Conservation (phyloP, 345 rosid species). For the Eucalyptus guilfoylei region DNA sequence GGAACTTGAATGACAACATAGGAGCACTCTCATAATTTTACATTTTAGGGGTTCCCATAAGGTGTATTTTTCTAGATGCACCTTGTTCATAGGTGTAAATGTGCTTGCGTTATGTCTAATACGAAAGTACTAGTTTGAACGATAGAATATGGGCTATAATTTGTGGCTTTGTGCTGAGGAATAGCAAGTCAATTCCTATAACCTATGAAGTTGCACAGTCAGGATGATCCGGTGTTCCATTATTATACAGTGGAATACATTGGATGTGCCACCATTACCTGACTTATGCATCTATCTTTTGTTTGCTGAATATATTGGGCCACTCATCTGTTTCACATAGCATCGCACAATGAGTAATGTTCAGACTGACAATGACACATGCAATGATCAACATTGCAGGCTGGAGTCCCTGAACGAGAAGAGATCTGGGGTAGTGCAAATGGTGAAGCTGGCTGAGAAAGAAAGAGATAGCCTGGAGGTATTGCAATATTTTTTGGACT, state of each 20-base stretch:
- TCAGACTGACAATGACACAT: neutral
- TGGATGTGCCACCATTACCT: neutral
- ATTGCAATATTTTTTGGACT: constrained; percentile 1
- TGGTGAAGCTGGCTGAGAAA: constrained; percentile 96
- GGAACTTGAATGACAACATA: neutral
- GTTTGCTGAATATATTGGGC: neutral
- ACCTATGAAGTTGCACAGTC: neutral
- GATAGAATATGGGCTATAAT: neutral
- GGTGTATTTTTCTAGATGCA: neutral
- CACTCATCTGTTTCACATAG: neutral
- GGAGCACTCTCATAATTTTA: neutral
- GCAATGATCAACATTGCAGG: constrained; percentile 14
- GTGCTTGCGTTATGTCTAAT: neutral
- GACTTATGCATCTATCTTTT: neutral
- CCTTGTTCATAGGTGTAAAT: neutral
- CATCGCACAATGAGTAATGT: neutral
- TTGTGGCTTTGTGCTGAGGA: neutral
- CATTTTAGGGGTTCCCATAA: neutral
- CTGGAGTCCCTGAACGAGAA: constrained; percentile 80
- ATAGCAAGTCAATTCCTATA: neutral
- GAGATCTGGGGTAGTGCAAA: constrained; percentile 93
- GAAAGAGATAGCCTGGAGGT: constrained; percentile 97
- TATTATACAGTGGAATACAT: neutral
- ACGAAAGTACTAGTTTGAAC: neutral
- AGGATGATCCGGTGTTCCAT: neutral